These are phyloP conservation scores for Stenocarpella maydis DNA, from an alignment of 2,329 filamentous ascomycete genomes.

Conservation along the genomic window DNA sequence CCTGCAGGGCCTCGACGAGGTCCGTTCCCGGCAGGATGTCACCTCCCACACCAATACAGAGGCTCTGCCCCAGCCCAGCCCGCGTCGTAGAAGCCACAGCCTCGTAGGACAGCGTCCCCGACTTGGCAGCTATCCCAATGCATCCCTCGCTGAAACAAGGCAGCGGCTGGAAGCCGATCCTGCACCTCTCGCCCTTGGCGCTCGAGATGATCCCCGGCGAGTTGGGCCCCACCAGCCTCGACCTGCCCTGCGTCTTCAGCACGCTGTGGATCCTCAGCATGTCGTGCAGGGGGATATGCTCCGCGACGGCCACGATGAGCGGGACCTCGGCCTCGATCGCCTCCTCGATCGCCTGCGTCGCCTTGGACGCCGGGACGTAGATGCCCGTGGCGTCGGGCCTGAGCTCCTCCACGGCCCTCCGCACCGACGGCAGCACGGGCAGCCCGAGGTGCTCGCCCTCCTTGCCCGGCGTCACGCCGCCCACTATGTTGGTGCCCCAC, in stretches of 20 bases:
- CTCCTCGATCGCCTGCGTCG: conserved; percentile 77
- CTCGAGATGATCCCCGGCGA: conserved; percentile 82
- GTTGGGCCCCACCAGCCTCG: conserved; percentile 80
- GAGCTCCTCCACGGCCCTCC: conserved; percentile 71
- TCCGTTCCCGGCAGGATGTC: conserved; percentile 79
- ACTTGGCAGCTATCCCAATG: conserved; percentile 81
- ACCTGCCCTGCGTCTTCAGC: conserved; percentile 74
- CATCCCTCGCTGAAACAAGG: conserved; percentile 76
- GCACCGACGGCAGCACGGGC: conserved; percentile 74
- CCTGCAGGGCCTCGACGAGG: conserved; percentile 73
- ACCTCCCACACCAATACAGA: conserved; percentile 81
- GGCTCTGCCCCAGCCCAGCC: conserved; percentile 78
- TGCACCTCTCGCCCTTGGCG: conserved; percentile 68
- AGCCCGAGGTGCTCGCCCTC: conserved; percentile 76
- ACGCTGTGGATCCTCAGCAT: conserved; percentile 76
- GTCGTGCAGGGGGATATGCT: conserved; percentile 82
- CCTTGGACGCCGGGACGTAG: conserved; percentile 80
- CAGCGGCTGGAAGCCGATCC: conserved; percentile 81
- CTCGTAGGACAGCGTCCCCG: conserved; percentile 82
- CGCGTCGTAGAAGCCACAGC: conserved; percentile 77
- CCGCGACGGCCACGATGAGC: conserved; percentile 79
- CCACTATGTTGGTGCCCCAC: conserved; percentile 83
- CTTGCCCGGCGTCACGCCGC: conserved; percentile 77
- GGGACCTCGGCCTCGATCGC: conserved; percentile 82
- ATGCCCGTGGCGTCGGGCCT: conserved; percentile 82